phyloP scores from a whole-genome alignment of 2,329 filamentous ascomycete genomes.

The Fusarium sp. region DNA sequence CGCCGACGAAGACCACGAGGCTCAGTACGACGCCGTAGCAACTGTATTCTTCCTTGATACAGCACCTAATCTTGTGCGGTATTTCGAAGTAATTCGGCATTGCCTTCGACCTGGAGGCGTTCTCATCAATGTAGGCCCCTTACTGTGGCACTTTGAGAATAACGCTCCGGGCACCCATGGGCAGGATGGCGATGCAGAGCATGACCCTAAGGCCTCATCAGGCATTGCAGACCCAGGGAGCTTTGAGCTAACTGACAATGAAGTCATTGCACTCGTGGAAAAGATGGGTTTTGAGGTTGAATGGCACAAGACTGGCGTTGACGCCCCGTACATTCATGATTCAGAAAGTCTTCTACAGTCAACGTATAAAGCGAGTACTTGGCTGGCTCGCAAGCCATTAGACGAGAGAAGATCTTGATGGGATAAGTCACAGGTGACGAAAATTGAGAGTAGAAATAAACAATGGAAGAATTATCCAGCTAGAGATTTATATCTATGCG shows the following conservation, averaged over 20 bases:
- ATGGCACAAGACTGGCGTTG: conserved; percentile 68
- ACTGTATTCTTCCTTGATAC: conserved; percentile 98
- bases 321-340: conserved; percentile 90
- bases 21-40: conserved; percentile 82
- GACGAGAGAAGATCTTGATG: conserved; percentile 7
- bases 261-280: conserved; percentile 82
- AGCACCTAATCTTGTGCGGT: conserved; percentile 90
- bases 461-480: conserved; percentile 7
- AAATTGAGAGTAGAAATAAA: not conserved
- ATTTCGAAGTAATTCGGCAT: conserved; percentile 84
- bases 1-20: conserved; percentile 70
- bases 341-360: conserved; percentile 87
- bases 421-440: not conserved
- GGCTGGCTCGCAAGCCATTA: conserved; percentile 82
- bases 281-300: conserved; percentile 83
- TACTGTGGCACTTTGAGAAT: conserved; percentile 96
- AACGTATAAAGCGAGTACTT: conserved; percentile 83
- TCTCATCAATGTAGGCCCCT: conserved; percentile 89
- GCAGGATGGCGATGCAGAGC: conserved; percentile 64
- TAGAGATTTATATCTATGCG: not conserved
- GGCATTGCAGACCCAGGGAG: conserved; percentile 91
- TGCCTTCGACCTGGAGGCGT: conserved; percentile 84
- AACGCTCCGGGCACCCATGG: conserved; percentile 71
- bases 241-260: conserved; percentile 90
- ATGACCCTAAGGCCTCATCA: conserved; percentile 63